These are phyloP conservation scores for Cyclostephanos invisitatus DNA, from an alignment of 108 stramenopile genomes.

Conservation along the genomic window DNA sequence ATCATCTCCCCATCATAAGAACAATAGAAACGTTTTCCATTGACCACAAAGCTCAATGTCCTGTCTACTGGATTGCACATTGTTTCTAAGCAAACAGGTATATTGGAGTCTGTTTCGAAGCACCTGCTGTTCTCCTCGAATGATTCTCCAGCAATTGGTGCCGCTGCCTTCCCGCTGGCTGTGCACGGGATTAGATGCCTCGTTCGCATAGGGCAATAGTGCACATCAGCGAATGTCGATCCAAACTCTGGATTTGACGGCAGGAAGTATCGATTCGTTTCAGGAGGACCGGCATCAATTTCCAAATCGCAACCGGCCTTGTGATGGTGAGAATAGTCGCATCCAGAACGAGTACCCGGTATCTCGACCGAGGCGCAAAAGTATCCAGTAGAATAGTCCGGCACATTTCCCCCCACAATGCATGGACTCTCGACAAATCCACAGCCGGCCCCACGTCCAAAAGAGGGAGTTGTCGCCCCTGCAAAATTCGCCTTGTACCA, in stretches of 20 bases:
- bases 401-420: constrained; percentile 58
- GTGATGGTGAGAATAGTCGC: constrained; percentile 30
- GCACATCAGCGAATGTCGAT: constrained; percentile 26
- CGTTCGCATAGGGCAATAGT: constrained; percentile 42
- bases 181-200: constrained; percentile 43
- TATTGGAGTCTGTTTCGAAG: constrained; percentile 28
- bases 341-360: constrained; percentile 27
- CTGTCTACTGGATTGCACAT: constrained; percentile 37
- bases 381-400: constrained; percentile 35
- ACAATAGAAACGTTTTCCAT: constrained; percentile 32
- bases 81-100: constrained; percentile 40
- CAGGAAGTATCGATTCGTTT: constrained; percentile 30
- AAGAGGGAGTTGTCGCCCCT: constrained; percentile 50
- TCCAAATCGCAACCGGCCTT: constrained; percentile 39
- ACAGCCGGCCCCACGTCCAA: constrained; percentile 81
- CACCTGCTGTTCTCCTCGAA: constrained; percentile 43
- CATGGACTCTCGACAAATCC: constrained; percentile 67
- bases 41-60: constrained; percentile 30
- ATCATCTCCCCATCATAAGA: constrained; percentile 26
- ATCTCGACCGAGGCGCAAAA: constrained; percentile 30
- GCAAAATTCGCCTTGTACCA: constrained; percentile 82
- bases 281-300: constrained; percentile 19
- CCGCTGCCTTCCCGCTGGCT: constrained; percentile 13
- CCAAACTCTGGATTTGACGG: constrained; percentile 34
- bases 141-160: constrained; percentile 25